Conservation (phyloP, 2,329 filamentous ascomycete species). For the Fusarium sp. region DNA sequence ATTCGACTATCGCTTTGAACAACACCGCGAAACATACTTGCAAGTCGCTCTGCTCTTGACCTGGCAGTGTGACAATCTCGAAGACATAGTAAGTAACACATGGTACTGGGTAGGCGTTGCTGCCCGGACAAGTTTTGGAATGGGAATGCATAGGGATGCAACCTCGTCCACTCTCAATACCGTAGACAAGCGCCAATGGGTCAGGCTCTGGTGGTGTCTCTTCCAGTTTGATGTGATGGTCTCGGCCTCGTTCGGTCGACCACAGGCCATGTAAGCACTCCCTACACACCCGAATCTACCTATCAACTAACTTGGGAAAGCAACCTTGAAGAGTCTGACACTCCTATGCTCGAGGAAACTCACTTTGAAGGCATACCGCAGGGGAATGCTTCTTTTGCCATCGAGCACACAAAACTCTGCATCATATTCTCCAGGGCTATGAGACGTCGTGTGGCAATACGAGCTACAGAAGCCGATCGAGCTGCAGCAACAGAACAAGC, state of each 20-base stretch:
- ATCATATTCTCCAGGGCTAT: conserved; percentile 61
- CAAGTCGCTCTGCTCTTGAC: conserved; percentile 67
- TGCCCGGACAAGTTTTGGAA: conserved; percentile 63
- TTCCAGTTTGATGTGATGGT: conserved; percentile 57
- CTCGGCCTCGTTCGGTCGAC: conserved; percentile 61
- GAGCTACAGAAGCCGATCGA: conserved; percentile 44
- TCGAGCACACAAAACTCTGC: conserved; percentile 64
- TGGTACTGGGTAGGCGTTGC: conserved; percentile 67
- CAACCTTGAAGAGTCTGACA: conserved; percentile 65
- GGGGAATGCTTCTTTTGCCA: conserved; percentile 59
- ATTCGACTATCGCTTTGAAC: conserved; percentile 66
- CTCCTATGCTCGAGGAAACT: conserved; percentile 57
- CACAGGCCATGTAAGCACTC: conserved; percentile 60
- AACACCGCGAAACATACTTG: conserved; percentile 66
- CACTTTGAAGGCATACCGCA: conserved; percentile 60
- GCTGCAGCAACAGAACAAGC: conserved; percentile 49
- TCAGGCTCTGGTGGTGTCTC: conserved; percentile 58
- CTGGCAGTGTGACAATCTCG: conserved; percentile 68
- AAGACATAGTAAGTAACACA: conserved; percentile 67
- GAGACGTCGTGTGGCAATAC: conserved; percentile 46
- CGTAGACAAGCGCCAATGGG: conserved; percentile 54
- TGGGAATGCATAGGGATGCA: conserved; percentile 64
- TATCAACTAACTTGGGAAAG: conserved; percentile 29
- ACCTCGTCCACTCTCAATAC: conserved; percentile 48
- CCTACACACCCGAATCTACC: background rate